These are phyloP conservation scores for Apiotrichum gamsii DNA, from an alignment of 1,284 basidiomycete species.

Conservation along the genomic window DNA sequence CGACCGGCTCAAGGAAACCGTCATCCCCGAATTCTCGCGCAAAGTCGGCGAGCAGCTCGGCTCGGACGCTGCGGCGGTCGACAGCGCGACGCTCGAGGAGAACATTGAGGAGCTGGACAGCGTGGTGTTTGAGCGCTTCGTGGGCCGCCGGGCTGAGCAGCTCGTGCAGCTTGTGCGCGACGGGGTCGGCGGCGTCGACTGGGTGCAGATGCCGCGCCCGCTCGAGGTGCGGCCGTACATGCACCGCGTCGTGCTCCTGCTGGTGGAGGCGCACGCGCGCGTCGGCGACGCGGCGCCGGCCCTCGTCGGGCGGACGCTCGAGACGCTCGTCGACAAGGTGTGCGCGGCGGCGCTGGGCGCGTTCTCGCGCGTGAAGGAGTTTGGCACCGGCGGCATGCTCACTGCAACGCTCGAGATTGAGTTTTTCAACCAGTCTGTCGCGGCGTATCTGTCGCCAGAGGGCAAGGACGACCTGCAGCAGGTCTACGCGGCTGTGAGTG, in stretches of 20 bases:
- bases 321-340: constrained; percentile 73
- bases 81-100: constrained; percentile 64
- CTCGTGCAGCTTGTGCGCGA: constrained; percentile 65
- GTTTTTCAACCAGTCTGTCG: constrained; percentile 93
- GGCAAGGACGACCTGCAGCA: constrained; percentile 79
- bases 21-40: constrained; percentile 72
- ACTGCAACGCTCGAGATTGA: constrained; percentile 98
- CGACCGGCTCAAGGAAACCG: constrained; percentile 60
- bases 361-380: constrained; percentile 78
- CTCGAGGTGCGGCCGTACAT: constrained; percentile 91
- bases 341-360: constrained; percentile 72
- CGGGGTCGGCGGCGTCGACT: constrained; percentile 83
- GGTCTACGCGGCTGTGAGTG: constrained; percentile 89
- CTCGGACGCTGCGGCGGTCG: constrained; percentile 67
- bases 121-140: constrained; percentile 78
- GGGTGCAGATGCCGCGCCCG: constrained; percentile 83
- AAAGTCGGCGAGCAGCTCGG: constrained; percentile 75
- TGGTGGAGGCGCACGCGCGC: constrained; percentile 90
- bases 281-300: constrained; percentile 70
- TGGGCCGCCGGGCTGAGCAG: constrained; percentile 65
- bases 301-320: constrained; percentile 74
- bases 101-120: constrained; percentile 68
- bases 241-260: constrained; percentile 76
- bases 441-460: constrained; percentile 71
- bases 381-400: constrained; percentile 98